A percentile compares a stretch with the other conserved stretches of the same genome.
Evolutionary conservation across 257 asterid species (phyloP).

Genomic region (Avicennia marina): DNA sequence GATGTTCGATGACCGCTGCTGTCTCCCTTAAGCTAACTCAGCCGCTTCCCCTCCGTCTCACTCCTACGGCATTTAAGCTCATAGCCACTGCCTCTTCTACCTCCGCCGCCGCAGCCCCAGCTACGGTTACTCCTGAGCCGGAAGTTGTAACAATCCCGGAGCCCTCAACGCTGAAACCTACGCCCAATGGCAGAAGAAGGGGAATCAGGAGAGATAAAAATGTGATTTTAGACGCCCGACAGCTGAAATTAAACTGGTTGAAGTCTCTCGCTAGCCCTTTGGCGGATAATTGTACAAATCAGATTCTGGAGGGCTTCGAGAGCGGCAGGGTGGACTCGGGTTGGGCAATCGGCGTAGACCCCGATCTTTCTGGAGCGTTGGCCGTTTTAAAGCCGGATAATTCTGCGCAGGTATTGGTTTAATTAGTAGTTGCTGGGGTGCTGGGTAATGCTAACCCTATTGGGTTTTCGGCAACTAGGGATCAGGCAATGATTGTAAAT

Average conservation of each 20-base stretch:
- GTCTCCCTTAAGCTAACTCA: conserved; percentile 11
- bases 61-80: conserved; percentile 28
- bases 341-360: conserved; percentile 63
- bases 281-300: conserved; percentile 1
- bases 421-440: neutral
- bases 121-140: neutral
- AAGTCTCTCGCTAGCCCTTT: conserved; percentile 48
- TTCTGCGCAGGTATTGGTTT: conserved; percentile 36
- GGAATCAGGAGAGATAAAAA: conserved; percentile 18
- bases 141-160: conserved; percentile 6
- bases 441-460: neutral
- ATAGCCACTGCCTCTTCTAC: conserved; percentile 27
- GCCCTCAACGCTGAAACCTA: conserved; percentile 10
- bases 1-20: conserved; percentile 17
- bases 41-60: conserved; percentile 21
- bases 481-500: neutral
- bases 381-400: conserved; percentile 53
- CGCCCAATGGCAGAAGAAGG: conserved; percentile 17
- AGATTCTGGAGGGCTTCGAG: neutral
- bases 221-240: conserved; percentile 25
- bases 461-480: neutral
- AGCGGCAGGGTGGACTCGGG: conserved; percentile 23
- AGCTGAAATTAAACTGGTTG: conserved; percentile 44
- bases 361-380: conserved; percentile 65
- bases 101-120: conserved; percentile 9